Evolutionary conservation across 2,329 filamentous ascomycete species (phyloP), one percentile per base, ranked within the genome.

Genomic region (Fusarium cicatricum): DNA sequence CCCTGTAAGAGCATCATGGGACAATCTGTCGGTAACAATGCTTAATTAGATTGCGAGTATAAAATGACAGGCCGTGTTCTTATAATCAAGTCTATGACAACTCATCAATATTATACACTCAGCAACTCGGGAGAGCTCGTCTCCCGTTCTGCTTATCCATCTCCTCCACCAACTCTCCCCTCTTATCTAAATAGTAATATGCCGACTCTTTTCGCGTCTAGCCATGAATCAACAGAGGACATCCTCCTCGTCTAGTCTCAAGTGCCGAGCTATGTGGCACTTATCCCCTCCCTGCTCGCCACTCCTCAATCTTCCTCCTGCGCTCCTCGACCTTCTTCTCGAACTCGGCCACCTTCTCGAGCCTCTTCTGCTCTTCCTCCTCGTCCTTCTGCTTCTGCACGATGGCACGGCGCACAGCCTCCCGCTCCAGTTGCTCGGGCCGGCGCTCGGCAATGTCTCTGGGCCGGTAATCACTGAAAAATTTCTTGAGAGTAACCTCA

Each of bases 401-500:
- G 60, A 80, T 80, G 68, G 81, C 81, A 52, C 81, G 80, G 73
- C 89, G 84, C 61, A 82, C 81, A 51, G 83, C 79, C 78, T 98
- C 94, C 37, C 88, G 81, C 72, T 87, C 85, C 11, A 96, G 78
- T 82, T 99, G 95, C 71, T 99, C 95, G 4, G 90, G 88, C 53
- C 95, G 82, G 60, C 95, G 84, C 46, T 90, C 81, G 2, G 95
- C 94, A 70, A 99, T 98, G 72, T 98, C 95, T 73, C 96, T 94
- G 2, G 95, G 92, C 64, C 87, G 88, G 79, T 91, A 96, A 75
- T 99, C 95, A 63, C 90, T 94, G 76, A 98, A 99, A 26, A 90
- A 74, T 44, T 74, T 79, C 83, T 99, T 99, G 68, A 99, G 82
- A 0, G 86, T 83, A 65, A 93, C 88, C 78, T 99, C 95, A 57